Percentiles rank a stretch among this genome's conserved stretches.
These are phyloP conservation scores for Fusarium brevicatenulatum DNA, from an alignment of 2,329 filamentous ascomycete species.

Conservation along the genomic window DNA sequence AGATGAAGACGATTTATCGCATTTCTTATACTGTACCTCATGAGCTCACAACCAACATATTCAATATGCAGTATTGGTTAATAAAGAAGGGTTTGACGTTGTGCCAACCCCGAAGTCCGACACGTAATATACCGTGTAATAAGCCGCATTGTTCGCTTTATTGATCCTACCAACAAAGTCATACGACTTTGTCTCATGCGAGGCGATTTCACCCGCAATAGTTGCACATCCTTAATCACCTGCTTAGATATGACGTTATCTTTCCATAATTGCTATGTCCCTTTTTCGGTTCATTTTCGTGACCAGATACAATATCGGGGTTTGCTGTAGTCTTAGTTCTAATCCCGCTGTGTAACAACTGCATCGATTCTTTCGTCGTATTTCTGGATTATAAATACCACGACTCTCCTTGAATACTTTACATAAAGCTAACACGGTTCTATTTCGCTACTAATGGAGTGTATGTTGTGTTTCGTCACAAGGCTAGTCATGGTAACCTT, in stretches of 20 bases:
- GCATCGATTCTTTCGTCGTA: background rate
- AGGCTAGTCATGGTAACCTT: background rate
- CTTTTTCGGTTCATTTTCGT: background rate
- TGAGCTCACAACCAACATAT: background rate
- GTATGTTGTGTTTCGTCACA: background rate
- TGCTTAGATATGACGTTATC: background rate
- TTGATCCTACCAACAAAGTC: background rate
- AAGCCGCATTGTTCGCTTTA: background rate
- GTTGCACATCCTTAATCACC: background rate
- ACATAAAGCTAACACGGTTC: too few relatives aligned
- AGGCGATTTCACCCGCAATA: conserved; percentile 2
- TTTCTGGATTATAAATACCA: background rate
- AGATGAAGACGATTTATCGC: background rate
- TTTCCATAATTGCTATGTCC: background rate
- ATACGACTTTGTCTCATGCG: conserved; percentile 2
- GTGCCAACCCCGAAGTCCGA: background rate
- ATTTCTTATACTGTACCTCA: background rate
- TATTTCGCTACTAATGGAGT: too few relatives aligned
- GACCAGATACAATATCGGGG: background rate
- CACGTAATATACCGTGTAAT: background rate
- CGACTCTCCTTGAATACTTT: background rate
- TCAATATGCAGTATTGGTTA: background rate
- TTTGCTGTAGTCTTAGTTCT: background rate
- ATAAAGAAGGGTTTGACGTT: background rate
- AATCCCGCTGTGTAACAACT: background rate